A percentile compares a stretch with the other conserved stretches of the same genome.
These are phyloP conservation scores for Globisporangium middletonii DNA, from an alignment of 352 stramenopile genomes.

Conservation along the genomic window DNA sequence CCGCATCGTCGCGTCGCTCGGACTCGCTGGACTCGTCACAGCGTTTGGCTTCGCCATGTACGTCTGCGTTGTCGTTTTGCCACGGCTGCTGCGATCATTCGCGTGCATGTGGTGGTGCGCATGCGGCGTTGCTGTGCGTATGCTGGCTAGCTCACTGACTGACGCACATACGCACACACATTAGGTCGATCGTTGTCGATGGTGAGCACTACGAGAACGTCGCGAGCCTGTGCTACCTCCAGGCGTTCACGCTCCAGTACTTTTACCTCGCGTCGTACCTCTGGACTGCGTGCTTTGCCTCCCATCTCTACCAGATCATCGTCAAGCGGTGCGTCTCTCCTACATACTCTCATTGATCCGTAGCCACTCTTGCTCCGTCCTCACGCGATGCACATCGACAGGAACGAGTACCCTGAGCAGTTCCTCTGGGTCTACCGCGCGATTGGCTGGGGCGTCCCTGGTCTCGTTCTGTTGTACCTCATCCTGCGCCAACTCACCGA, in stretches of 20 bases:
- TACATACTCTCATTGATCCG: no score
- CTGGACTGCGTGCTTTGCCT: constrained; percentile 82
- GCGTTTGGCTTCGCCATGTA: constrained; percentile 60
- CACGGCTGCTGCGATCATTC: no score
- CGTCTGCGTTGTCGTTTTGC: constrained; percentile 3
- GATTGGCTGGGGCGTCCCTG: constrained; percentile 62
- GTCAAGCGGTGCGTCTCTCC: constrained; percentile 40
- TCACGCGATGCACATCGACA: constrained; percentile 3
- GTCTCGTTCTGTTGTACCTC: constrained; percentile 43
- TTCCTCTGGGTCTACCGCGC: constrained; percentile 55
- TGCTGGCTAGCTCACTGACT: background rate
- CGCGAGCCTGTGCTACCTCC: constrained; percentile 55
- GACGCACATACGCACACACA: background rate
- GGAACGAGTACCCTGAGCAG: constrained; percentile 70
- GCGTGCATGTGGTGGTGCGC: no score
- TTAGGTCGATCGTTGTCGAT: constrained; percentile 55
- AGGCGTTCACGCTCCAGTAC: constrained; percentile 69
- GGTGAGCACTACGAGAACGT: constrained; percentile 38
- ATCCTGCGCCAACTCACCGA: constrained; percentile 66
- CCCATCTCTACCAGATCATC: constrained; percentile 86
- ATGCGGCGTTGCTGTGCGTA: background rate
- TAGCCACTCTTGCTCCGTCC: background rate
- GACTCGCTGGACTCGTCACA: constrained; percentile 49
- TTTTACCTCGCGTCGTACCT: constrained; percentile 80
- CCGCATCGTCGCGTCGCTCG: constrained; percentile 66